Percentiles rank a stretch among this genome's conserved stretches.
phyloP scores from a whole-genome alignment of 305 asterid genomes.

The Salvia sclarea region DNA sequence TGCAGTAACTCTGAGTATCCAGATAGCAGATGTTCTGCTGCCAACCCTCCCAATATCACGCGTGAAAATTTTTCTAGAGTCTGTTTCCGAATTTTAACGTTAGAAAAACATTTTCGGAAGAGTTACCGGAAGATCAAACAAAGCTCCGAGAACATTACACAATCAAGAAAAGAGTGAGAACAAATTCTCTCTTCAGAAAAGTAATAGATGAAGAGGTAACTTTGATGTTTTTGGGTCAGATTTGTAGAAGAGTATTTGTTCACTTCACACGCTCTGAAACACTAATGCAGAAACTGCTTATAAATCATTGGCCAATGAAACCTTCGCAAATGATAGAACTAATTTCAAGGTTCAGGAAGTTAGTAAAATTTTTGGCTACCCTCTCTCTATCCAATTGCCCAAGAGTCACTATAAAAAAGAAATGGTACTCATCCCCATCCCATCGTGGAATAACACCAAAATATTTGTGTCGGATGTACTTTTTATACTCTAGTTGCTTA shows the following conservation, averaged over 20 bases:
- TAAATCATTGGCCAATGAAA: not conserved
- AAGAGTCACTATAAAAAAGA: not conserved
- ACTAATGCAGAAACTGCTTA: not conserved
- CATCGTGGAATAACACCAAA: not conserved
- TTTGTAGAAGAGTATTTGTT: not conserved
- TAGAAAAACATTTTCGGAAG: not conserved
- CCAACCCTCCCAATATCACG: constrained; percentile 64
- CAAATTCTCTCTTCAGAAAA: not conserved
- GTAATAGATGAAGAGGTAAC: not conserved
- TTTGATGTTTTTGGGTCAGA: not conserved
- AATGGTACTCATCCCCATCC: not conserved
- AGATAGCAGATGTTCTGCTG: constrained; percentile 54
- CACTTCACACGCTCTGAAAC: not conserved
- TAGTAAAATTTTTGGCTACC: not conserved
- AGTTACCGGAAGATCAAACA: not conserved
- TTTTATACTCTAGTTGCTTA: not conserved
- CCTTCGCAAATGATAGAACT: not conserved
- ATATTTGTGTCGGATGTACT: not conserved
- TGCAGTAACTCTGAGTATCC: constrained; percentile 72
- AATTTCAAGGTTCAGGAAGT: not conserved
- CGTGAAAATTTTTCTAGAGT: constrained; percentile 45
- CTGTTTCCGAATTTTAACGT: constrained; percentile 35
- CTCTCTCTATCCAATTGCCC: not conserved
- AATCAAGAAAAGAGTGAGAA: not conserved
- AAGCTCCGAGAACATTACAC: not conserved